Evolutionary conservation across 164 flowering plant species (phyloP), one percentile per base, ranked within the genome.

Genomic region (Berberis vulgaris): DNA sequence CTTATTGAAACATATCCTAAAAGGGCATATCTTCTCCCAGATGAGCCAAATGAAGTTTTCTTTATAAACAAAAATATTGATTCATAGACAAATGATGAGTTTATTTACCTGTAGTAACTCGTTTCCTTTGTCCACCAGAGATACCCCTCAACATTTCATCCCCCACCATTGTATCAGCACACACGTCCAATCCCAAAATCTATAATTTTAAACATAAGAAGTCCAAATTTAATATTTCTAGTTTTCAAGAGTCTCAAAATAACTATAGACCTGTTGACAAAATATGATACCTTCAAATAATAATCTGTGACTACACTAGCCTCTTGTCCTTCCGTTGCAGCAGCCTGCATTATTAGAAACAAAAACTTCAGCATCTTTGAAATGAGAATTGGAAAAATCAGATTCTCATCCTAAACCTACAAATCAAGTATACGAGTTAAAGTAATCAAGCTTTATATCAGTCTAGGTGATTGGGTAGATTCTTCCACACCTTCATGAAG

Each of bases 271-370:
- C n/a, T 46, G 26, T 3, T 57, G 53, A 41, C 56, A 41, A 44
- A 26, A 42, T 13, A 26, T 49, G 61, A 13, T 67, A 86, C 89
- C 89, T 89, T 87, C 41, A 88, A 55, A 50, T 83, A 70, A 67
- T 91, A 91, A 64, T 91, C 96, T 66, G 90, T 88, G 12, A 85
- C 81, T 39, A 86, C 81, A 77, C 49, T 83, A 12, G 81, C 76
- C 71, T 88, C 80, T 61, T 88, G 84, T 9, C 96, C 96, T 73
- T 80, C 85, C 54, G 78, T 50, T 61, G 89, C 80, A 59, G 83
- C 77, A 39, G 87, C 89, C 92, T 86, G 69, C 5, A 68, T 49
- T 41, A 63, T 40, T 10, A 62, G 49, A 45, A 39, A 47, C 43
- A 42, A 57, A 45, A 9, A 60, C 39, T 11, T 54, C 53, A 45